Evolutionary conservation across 2,329 filamentous ascomycete species (phyloP).

Genomic region (Aspergillus calidoustus): DNA sequence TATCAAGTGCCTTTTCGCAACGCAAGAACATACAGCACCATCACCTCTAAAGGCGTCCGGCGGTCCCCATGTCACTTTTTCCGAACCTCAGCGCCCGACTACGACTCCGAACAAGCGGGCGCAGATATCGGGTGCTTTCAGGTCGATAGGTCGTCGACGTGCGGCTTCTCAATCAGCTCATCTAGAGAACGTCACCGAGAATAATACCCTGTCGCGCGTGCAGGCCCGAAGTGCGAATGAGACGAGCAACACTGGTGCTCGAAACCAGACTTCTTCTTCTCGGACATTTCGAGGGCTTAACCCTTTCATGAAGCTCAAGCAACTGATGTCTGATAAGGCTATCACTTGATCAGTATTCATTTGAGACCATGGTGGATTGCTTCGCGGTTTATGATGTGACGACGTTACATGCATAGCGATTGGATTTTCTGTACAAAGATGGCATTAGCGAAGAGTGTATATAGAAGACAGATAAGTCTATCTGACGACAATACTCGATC

Average conservation of each 20-base stretch:
- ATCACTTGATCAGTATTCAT: neutral
- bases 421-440: neutral
- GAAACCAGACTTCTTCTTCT: neutral
- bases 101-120: neutral
- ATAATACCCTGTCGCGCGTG: constrained; percentile 1
- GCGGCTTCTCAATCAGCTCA: neutral
- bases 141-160: constrained; percentile 18
- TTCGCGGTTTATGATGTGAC: neutral
- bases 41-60: neutral
- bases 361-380: neutral
- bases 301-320: constrained; percentile 1
- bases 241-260: neutral
- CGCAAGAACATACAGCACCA: constrained; percentile 17
- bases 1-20: constrained; percentile 20
- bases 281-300: neutral
- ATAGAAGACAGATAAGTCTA: neutral
- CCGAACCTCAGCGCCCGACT: neutral
- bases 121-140: constrained; percentile 7
- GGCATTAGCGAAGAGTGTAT: neutral
- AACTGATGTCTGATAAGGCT: neutral
- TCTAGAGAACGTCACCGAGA: neutral
- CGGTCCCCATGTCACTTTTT: neutral
- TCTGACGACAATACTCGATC: neutral
- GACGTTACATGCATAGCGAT: neutral
- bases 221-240: neutral